These are phyloP conservation scores for Komagataella ulmi DNA, from an alignment of 805 yeast species.

Conservation along the genomic window DNA sequence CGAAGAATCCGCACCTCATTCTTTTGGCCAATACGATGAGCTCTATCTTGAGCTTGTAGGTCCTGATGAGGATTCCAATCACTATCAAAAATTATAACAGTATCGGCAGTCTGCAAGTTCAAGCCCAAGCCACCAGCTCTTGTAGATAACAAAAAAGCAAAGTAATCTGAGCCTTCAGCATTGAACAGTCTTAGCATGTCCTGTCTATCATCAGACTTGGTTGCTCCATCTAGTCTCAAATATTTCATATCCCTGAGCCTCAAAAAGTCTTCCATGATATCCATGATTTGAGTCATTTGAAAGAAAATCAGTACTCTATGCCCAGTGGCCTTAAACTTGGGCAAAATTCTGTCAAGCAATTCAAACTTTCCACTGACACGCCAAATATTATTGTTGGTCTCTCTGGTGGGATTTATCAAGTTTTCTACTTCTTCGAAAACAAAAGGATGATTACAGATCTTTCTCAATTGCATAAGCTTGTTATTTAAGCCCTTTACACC, in stretches of 20 bases:
- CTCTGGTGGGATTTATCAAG: constrained; percentile 46
- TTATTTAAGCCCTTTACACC: constrained; percentile 72
- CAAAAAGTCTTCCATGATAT: constrained; percentile 76
- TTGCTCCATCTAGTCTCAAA: constrained; percentile 69
- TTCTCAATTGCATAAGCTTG: constrained; percentile 75
- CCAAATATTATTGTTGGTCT: constrained; percentile 58
- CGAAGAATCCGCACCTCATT: constrained; percentile 76
- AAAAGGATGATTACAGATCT: constrained; percentile 80
- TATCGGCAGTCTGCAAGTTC: constrained; percentile 79
- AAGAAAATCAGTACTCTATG: constrained; percentile 74
- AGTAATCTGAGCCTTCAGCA: constrained; percentile 64
- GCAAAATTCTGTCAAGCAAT: constrained; percentile 58
- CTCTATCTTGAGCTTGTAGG: constrained; percentile 84
- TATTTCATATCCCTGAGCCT: constrained; percentile 55
- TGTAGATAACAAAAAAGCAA: constrained; percentile 67
- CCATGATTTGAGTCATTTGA: constrained; percentile 88
- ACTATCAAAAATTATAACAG: constrained; percentile 75
- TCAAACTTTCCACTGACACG: constrained; percentile 75
- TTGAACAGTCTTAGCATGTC: constrained; percentile 61
- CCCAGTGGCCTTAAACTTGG: constrained; percentile 61
- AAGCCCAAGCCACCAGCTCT: constrained; percentile 87
- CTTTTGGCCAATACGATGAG: constrained; percentile 83
- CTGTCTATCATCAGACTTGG: constrained; percentile 78
- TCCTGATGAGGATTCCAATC: constrained; percentile 93
- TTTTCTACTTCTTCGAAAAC: constrained; percentile 76